A percentile compares a stretch with the other conserved stretches of the same genome.
Conservation (phyloP, 768 basidiomycete genomes). For the Hygrocybe coccinea region DNA sequence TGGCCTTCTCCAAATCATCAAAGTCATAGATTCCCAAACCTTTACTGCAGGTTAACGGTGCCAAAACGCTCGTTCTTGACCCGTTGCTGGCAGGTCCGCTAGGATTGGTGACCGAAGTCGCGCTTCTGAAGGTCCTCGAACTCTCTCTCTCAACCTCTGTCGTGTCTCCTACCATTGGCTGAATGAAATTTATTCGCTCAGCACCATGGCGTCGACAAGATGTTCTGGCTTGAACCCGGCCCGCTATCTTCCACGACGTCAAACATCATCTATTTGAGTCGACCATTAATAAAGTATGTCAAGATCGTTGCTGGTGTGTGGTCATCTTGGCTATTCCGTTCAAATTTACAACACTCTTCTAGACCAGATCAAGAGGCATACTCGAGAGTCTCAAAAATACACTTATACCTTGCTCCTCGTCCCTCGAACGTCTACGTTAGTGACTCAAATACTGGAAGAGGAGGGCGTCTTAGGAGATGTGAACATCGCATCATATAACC, state of each 20-base stretch:
- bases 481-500: conserved; percentile 77
- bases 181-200: conserved; percentile 26
- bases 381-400: conserved; percentile 66
- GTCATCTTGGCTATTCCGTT: conserved; percentile 8
- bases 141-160: neutral
- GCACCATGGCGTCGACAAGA: conserved; percentile 99
- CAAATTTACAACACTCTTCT: conserved; percentile 18
- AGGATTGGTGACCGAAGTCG: conserved; percentile 91
- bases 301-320: conserved; percentile 86
- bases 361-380: conserved; percentile 91
- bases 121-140: conserved; percentile 72
- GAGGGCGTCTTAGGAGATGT: conserved; percentile 98
- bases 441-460: conserved; percentile 83
- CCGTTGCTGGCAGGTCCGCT: conserved; percentile 83
- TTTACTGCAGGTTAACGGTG: conserved; percentile 71
- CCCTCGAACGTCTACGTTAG: conserved; percentile 81
- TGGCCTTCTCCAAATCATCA: conserved; percentile 1
- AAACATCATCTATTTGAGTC: conserved; percentile 89
- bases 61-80: conserved; percentile 95
- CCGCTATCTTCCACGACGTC: conserved; percentile 76
- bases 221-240: conserved; percentile 97
- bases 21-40: neutral
- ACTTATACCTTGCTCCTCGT: conserved; percentile 84
- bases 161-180: neutral
- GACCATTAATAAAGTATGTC: conserved; percentile 79